phyloP scores from a whole-genome alignment of 2,329 filamentous ascomycete species.

The Fusarium redolens region DNA sequence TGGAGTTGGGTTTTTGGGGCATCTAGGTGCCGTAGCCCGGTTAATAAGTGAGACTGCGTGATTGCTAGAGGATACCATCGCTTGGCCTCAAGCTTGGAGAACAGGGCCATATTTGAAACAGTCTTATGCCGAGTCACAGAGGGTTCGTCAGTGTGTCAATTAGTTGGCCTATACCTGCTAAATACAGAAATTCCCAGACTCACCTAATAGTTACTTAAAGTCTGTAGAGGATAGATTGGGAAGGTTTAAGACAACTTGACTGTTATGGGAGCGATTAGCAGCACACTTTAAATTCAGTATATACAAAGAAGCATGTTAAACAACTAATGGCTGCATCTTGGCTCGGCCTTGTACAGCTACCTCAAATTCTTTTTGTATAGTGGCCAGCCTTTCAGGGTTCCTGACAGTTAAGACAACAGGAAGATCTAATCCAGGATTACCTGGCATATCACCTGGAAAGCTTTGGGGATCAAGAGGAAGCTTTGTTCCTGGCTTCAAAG shows the following conservation, averaged over 20 bases:
- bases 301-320: rapidly evolving
- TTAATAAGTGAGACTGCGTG: neutral
- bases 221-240: too few relatives aligned
- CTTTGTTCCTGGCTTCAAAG: neutral
- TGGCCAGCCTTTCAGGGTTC: neutral
- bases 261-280: too few relatives aligned
- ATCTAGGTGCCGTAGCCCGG: neutral
- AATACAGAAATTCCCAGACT: too few relatives aligned
- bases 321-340: neutral
- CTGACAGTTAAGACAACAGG: neutral
- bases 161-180: neutral
- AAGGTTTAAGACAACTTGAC: too few relatives aligned
- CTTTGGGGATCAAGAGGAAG: neutral
- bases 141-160: neutral
- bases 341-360: neutral
- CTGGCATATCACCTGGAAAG: neutral
- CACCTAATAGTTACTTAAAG: too few relatives aligned
- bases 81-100: neutral
- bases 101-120: neutral
- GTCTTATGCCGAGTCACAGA: neutral
- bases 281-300: too few relatives aligned
- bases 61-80: neutral
- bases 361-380: neutral
- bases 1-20: neutral
- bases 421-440: neutral